These are phyloP conservation scores for Apiotrichum domesticum DNA, from an alignment of 1,284 basidiomycete species.

Conservation along the genomic window DNA sequence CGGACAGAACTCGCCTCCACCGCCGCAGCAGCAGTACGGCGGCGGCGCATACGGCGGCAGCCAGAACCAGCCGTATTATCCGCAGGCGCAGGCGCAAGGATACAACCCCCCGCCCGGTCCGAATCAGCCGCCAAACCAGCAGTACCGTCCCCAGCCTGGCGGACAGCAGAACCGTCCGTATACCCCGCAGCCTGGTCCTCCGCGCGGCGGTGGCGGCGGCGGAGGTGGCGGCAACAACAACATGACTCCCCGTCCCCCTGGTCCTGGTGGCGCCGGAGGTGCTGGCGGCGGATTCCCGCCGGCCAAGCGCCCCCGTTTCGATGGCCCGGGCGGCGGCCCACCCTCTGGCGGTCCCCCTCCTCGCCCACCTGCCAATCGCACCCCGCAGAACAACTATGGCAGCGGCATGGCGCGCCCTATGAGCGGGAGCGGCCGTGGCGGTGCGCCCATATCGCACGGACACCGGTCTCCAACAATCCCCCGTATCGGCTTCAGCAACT, in stretches of 20 bases:
- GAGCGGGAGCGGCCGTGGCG: slow-evolving; percentile 20
- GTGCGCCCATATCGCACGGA: slow-evolving; percentile 4
- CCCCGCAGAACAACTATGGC: slow-evolving; percentile 4
- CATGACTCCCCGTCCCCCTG: slow-evolving; percentile 6
- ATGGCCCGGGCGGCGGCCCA: slow-evolving; percentile 52
- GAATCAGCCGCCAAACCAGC: background rate
- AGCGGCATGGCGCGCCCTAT: slow-evolving; percentile 15
- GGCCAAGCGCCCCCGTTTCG: slow-evolving; percentile 71
- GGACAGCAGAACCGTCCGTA: slow-evolving; percentile 28
- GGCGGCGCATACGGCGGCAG: slow-evolving; percentile 4
- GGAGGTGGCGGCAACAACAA: no score
- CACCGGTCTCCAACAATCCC: slow-evolving; percentile 6
- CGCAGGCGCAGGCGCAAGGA: slow-evolving; percentile 4
- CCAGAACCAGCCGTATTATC: slow-evolving; percentile 21
- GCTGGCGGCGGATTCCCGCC: slow-evolving; percentile 39
- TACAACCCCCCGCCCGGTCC: background rate
- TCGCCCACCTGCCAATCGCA: slow-evolving; percentile 13
- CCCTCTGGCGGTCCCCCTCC: slow-evolving; percentile 20
- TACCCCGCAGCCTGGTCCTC: slow-evolving; percentile 20
- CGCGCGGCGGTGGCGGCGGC: background rate
- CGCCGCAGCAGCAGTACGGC: background rate
- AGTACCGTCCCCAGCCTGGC: slow-evolving; percentile 15
- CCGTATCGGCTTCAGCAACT: slow-evolving; percentile 26
- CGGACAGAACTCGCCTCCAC: background rate
- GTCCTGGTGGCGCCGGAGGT: background rate